Evolutionary conservation across 768 basidiomycete species (phyloP), one percentile per base, ranked within the genome.

Genomic region (Kwoniella heveanensis): DNA sequence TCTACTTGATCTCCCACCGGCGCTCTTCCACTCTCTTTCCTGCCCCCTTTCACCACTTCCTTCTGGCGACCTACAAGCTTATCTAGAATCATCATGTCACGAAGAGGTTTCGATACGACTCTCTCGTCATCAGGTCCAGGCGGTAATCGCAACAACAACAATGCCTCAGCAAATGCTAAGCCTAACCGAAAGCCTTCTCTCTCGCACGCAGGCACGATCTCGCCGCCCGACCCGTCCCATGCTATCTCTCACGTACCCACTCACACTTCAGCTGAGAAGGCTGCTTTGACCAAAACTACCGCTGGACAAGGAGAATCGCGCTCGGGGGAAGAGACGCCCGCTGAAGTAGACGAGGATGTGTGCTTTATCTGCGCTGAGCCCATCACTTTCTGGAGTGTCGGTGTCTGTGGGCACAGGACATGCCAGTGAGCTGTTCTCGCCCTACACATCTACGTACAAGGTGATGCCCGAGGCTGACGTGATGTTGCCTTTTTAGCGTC

Each of bases 351-450:
- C 47, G 70, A 74, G 55, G 57, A 57, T 52, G 55, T 60, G 9
- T 97, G 95, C 81, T 95, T 88, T 86, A 97, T 97, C 80, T 96
- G 95, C 74, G 93, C 93, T 0, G 92, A 97, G 73, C 88, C 89
- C 3, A 88, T 95, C 80, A 92, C 90, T 75, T 95, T 91, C 76
- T 92, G 88, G 79, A 86, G 91, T 6, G 81, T 96, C 29, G 88
- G 93, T 19, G 86, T 88, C 58, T 99, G 95, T 81, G 91, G 92
- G 77, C 95, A 99, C 76, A 83, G 90, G 55, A 97, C 92, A 2
- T 98, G 95, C 83, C 93, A 96, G 77, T 80, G 68, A 71, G 78
- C 69, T 8, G 15, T 32, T 32, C 32, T 32, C 32, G 32, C 13
- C 7, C 13, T 32, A 13, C 13, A 7, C 6, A 3, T 44, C 4